These are phyloP conservation scores for Volvox carteri DNA, from an alignment of 163 green algal species.

Conservation along the genomic window DNA sequence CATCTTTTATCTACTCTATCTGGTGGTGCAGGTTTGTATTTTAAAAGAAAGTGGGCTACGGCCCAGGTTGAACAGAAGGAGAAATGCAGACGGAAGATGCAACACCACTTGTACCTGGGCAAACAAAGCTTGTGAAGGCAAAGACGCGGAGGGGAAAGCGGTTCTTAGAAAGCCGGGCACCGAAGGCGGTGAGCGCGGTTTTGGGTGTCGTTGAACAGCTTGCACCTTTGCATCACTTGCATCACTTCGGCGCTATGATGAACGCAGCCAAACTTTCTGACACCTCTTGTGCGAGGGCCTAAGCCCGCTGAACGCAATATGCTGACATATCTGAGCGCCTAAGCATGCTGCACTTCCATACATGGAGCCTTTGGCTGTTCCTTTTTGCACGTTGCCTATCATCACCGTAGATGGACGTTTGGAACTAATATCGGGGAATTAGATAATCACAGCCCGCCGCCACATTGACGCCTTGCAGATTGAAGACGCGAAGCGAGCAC, in stretches of 20 bases:
- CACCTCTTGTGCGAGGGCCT: conserved; percentile 74
- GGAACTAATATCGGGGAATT: neutral
- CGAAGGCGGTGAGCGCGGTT: conserved; percentile 84
- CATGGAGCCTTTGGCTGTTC: neutral
- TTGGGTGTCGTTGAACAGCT: neutral
- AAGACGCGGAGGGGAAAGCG: conserved; percentile 86
- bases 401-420: too few relatives aligned
- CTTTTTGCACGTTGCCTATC: too few relatives aligned
- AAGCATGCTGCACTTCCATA: conserved; percentile 8
- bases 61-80: neutral
- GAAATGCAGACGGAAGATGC: conserved; percentile 29
- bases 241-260: conserved; percentile 61
- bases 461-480: conserved; percentile 69
- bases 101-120: conserved; percentile 36
- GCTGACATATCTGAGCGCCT: conserved; percentile 44
- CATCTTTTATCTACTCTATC: neutral
- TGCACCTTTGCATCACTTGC: neutral
- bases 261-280: conserved; percentile 68
- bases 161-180: conserved; percentile 80
- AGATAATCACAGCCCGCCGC: neutral
- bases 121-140: conserved; percentile 74
- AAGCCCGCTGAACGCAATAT: conserved; percentile 67
- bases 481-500: conserved; percentile 87
- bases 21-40: conserved; percentile 18
- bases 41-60: neutral